These are phyloP conservation scores for Vanderwaltozyma verrucispora DNA, from an alignment of 805 yeast genomes.

Conservation along the genomic window DNA sequence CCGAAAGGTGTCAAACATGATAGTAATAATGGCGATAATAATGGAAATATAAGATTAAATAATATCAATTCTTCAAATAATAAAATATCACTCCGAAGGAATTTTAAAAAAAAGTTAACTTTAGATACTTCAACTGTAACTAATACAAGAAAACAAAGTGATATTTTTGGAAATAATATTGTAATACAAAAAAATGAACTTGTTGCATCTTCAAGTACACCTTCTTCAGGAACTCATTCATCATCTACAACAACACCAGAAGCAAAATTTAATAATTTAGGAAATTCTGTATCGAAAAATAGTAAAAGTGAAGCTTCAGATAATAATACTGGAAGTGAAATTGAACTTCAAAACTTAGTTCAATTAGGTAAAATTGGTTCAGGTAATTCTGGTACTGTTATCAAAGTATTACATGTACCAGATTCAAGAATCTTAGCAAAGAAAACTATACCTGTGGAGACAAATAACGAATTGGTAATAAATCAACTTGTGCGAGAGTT, in stretches of 20 bases:
- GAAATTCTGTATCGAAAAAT: neutral
- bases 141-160: neutral
- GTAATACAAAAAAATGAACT: slow-evolving; percentile 2
- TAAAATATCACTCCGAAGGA: slow-evolving; percentile 15
- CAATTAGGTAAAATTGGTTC: slow-evolving; percentile 72
- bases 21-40: neutral
- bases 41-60: slow-evolving; percentile 35
- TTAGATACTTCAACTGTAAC: slow-evolving; percentile 2
- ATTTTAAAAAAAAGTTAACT: slow-evolving; percentile 12
- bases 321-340: neutral
- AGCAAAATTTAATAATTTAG: neutral
- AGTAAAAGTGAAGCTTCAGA: neutral
- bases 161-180: neutral
- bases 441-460: slow-evolving; percentile 78
- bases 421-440: slow-evolving; percentile 84
- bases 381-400: slow-evolving; percentile 91
- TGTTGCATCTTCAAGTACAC: neutral
- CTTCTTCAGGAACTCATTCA: neutral
- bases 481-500: slow-evolving; percentile 77
- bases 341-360: slow-evolving; percentile 52
- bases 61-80: slow-evolving; percentile 4
- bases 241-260: neutral
- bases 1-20: too few species aligned
- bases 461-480: slow-evolving; percentile 37
- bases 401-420: slow-evolving; percentile 81